Evolutionary conservation across 2,329 filamentous ascomycete species (phyloP), one percentile per base, ranked within the genome.

Genomic region (Epichloe sibirici): DNA sequence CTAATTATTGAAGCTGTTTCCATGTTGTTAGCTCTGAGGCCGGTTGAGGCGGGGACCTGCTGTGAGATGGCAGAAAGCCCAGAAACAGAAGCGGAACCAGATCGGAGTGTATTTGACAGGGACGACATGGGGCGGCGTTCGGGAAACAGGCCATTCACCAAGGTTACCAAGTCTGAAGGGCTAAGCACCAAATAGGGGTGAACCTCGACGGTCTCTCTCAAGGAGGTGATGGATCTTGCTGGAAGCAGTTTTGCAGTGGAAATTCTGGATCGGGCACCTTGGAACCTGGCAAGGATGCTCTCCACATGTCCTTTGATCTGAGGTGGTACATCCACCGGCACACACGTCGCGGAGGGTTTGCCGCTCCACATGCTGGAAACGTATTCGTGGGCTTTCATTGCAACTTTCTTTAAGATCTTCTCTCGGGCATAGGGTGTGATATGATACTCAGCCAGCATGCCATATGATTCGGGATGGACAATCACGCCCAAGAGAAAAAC

Each of bases 381-480:
- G 57, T 88, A 78, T 61, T 86, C 84, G 63, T 90, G 86, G 48
- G 88, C 86, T 56, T 85, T 82, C 65, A 86, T 82, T 52, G 86
- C 89, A 53, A 96, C 85, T 64, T 91, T 86, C 61, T 83, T 84
- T 52, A 86, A 71, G 53, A 86, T 86, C 66, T 84, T 90, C 62
- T 95, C 87, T 44, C 93, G 82, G 43, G 89, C 90, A 68, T 91
- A 89, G 59, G 94, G 88, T 48, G 87, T 90, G 61, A 97, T 89
- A 70, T 95, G 88, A 66, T 95, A 91, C 61, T 95, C 88, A 53
- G 88, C 79, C 73, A 97, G 84, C 71, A 86, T 81, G 51, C 81
- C 80, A 59, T 82, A 77, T 50, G 77, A 90, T 77, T 98, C 93
- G 11, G 93, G 93, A 62, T 93, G 87, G 47, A 89, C 87, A 62